phyloP scores from a whole-genome alignment of 202 grass and related monocot species.

The Brachypodium distachyon region DNA sequence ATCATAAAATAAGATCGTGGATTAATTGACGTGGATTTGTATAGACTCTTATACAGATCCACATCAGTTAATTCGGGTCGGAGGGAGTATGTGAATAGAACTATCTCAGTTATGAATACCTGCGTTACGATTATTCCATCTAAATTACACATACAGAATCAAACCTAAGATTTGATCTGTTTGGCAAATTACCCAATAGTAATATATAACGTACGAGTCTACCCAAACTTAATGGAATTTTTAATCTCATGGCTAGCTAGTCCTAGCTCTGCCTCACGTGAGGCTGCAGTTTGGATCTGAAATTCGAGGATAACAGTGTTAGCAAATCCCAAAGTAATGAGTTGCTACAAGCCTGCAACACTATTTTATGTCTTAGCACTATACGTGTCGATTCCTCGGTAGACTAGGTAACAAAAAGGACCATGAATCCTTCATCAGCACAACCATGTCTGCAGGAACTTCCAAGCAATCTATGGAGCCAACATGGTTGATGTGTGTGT shows the following conservation, averaged over 20 bases:
- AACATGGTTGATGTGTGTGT: neutral
- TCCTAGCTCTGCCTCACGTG: neutral
- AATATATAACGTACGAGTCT: too few relatives aligned
- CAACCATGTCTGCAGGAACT: neutral
- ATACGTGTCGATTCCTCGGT: neutral
- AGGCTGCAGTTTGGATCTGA: neutral
- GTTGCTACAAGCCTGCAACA: neutral
- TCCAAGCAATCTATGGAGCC: neutral
- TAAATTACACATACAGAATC: neutral
- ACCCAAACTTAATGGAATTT: neutral
- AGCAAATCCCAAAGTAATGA: neutral
- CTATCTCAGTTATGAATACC: neutral
- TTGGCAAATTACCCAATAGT: neutral
- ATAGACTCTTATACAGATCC: too few relatives aligned
- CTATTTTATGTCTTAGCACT: neutral
- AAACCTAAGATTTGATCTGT: neutral
- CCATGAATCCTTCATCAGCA: neutral
- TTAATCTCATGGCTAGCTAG: neutral
- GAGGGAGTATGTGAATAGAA: too few relatives aligned
- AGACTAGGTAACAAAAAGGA: neutral
- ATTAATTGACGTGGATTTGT: too few relatives aligned
- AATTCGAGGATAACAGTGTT: neutral
- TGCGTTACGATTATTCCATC: neutral
- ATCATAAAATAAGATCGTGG: too few relatives aligned
- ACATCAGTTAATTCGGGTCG: too few relatives aligned